phyloP scores from a whole-genome alignment of 306 rosid genomes.

The Alnus glutinosa region DNA sequence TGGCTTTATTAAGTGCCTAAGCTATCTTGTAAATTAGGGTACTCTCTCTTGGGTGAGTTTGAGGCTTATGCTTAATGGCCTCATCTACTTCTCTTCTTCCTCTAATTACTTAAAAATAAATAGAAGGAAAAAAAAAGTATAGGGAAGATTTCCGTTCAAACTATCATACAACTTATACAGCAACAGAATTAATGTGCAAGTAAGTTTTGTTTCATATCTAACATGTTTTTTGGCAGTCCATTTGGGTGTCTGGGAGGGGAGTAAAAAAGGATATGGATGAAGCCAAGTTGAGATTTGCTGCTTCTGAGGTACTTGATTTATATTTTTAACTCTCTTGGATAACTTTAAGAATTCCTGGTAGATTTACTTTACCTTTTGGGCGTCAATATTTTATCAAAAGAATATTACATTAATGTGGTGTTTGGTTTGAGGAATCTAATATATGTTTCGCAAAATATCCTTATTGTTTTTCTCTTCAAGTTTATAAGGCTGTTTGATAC shows the following conservation, averaged over 20 bases:
- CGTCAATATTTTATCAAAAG: background rate
- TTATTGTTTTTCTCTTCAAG: too few relatives aligned
- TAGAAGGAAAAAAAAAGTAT: background rate
- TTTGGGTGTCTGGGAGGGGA: slow-evolving; percentile 89
- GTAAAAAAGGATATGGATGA: slow-evolving; percentile 84
- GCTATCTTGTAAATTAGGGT: background rate
- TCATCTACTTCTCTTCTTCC: background rate
- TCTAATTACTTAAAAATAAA: background rate
- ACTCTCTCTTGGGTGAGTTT: background rate
- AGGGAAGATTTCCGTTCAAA: background rate
- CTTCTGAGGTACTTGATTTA: slow-evolving; percentile 70
- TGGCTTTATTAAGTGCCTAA: background rate
- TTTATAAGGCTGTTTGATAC: too few relatives aligned
- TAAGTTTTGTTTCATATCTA: slow-evolving; percentile 32
- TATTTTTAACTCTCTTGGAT: background rate
- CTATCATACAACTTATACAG: slow-evolving; percentile 7
- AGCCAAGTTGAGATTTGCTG: slow-evolving; percentile 90
- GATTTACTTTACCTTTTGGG: background rate
- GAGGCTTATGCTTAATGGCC: background rate
- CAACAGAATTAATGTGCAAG: slow-evolving; percentile 1
- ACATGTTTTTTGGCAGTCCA: slow-evolving; percentile 59
- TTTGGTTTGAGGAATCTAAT: too few relatives aligned
- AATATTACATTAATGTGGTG: background rate
- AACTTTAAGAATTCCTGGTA: background rate
- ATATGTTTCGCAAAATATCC: too few relatives aligned